These are phyloP conservation scores for Glaciozyma antarctica DNA, from an alignment of 768 basidiomycete genomes.

Conservation along the genomic window DNA sequence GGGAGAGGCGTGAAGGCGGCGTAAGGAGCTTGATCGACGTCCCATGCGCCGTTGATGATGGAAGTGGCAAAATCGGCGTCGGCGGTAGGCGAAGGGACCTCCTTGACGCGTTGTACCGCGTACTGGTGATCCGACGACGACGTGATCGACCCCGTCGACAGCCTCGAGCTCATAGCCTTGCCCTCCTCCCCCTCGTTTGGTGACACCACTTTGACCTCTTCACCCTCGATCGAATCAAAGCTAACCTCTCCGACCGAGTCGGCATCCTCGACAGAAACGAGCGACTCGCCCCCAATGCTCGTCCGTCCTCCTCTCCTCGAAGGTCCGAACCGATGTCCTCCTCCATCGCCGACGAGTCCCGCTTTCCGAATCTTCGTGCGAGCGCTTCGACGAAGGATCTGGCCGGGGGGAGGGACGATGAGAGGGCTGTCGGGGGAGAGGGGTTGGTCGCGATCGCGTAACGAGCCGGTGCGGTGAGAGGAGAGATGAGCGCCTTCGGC, in stretches of 20 bases:
- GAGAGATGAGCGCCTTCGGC: slow-evolving; percentile 54
- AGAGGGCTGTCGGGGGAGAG: slow-evolving; percentile 61
- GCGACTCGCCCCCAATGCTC: not conserved
- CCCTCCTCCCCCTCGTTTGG: slow-evolving; percentile 18
- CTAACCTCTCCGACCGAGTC: not conserved
- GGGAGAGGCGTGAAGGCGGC: not conserved
- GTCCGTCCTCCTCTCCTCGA: slow-evolving; percentile 43
- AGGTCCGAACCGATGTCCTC: slow-evolving; percentile 66
- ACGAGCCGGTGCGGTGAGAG: slow-evolving; percentile 39
- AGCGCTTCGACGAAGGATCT: slow-evolving; percentile 79
- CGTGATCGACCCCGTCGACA: not conserved
- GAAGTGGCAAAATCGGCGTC: not conserved
- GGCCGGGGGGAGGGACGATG: slow-evolving; percentile 72
- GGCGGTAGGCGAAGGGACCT: not conserved
- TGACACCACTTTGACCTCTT: not conserved
- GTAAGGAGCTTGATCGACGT: not conserved
- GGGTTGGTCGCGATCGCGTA: slow-evolving; percentile 56
- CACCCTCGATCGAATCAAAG: not conserved
- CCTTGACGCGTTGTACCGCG: not conserved
- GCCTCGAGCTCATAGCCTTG: not conserved
- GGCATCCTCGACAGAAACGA: not conserved
- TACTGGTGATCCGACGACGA: not conserved
- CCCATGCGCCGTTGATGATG: slow-evolving; percentile 1
- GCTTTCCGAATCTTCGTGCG: slow-evolving; percentile 93
- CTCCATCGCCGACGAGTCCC: slow-evolving; percentile 61